A percentile compares a stretch with the other conserved stretches of the same genome.
Conservation (phyloP, 2,329 filamentous ascomycete genomes). For the Xylariaceae sp. region DNA sequence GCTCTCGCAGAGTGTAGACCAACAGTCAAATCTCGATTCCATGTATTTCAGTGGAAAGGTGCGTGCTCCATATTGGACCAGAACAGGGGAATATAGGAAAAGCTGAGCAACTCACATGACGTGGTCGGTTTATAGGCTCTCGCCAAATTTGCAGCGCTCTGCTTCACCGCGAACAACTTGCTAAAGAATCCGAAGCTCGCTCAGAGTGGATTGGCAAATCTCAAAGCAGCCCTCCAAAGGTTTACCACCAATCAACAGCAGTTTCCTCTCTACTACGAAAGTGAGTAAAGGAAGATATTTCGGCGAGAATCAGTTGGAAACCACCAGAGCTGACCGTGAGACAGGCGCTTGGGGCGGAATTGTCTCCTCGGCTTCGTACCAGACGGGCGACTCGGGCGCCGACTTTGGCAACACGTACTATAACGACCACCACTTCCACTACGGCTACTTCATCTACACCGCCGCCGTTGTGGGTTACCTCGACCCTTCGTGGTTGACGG, state of each 20-base stretch:
- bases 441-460: slow-evolving; percentile 84
- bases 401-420: slow-evolving; percentile 92
- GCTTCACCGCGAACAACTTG: slow-evolving; percentile 61
- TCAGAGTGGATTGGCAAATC: slow-evolving; percentile 49
- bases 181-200: slow-evolving; percentile 53
- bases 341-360: slow-evolving; percentile 69
- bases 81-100: no score
- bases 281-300: slow-evolving; percentile 40
- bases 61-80: no score
- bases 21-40: slow-evolving; percentile 69
- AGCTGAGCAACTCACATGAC: no score
- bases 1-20: slow-evolving; percentile 67
- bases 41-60: slow-evolving; percentile 93
- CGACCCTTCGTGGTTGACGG: slow-evolving; percentile 65
- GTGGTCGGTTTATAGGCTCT: no score
- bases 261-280: slow-evolving; percentile 60
- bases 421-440: slow-evolving; percentile 72
- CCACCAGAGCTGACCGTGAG: slow-evolving; percentile 15
- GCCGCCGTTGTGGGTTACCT: slow-evolving; percentile 78
- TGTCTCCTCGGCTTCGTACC: slow-evolving; percentile 70
- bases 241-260: slow-evolving; percentile 65
- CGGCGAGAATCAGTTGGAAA: no score
- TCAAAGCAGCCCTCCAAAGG: slow-evolving; percentile 61
- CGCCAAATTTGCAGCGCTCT: slow-evolving; percentile 67
- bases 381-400: slow-evolving; percentile 58